phyloP scores from a whole-genome alignment of 805 yeast species.

The Yamadazyma endophytica region DNA sequence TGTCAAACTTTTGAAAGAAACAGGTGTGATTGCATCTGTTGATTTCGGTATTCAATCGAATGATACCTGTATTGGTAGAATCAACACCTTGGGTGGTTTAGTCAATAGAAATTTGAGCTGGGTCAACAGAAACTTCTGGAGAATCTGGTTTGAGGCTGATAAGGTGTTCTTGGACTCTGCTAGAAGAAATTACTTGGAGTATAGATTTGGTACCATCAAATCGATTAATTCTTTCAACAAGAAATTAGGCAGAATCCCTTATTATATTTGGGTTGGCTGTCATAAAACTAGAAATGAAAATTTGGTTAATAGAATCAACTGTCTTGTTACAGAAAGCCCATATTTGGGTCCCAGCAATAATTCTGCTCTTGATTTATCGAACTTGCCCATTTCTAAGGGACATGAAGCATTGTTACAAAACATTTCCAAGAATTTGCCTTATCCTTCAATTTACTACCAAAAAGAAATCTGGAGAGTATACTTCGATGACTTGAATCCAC shows the following conservation, averaged over 20 bases:
- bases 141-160: conserved; percentile 84
- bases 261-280: conserved; percentile 77
- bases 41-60: conserved; percentile 77
- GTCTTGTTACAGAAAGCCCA: conserved; percentile 78
- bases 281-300: conserved; percentile 33
- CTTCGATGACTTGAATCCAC: conserved; percentile 66
- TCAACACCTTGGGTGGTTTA: conserved; percentile 72
- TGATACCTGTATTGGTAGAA: conserved; percentile 62
- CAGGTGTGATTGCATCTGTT: conserved; percentile 65
- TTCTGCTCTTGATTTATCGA: conserved; percentile 5
- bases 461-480: conserved; percentile 74
- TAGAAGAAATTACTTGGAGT: conserved; percentile 79
- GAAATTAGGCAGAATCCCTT: conserved; percentile 69
- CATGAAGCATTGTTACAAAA: conserved; percentile 71
- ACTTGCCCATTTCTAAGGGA: conserved; percentile 53
- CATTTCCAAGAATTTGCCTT: conserved; percentile 62
- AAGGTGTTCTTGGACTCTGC: conserved; percentile 74
- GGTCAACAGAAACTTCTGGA: conserved; percentile 78
- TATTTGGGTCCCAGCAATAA: conserved; percentile 57
- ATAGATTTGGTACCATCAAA: conserved; percentile 77
- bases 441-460: conserved; percentile 78
- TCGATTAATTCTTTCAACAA: conserved; percentile 65
- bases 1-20: conserved; percentile 44
- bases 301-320: conserved; percentile 62
- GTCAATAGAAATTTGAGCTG: conserved; percentile 70